phyloP scores from a whole-genome alignment of 345 rosid genomes.

The Lepidium didymum region DNA sequence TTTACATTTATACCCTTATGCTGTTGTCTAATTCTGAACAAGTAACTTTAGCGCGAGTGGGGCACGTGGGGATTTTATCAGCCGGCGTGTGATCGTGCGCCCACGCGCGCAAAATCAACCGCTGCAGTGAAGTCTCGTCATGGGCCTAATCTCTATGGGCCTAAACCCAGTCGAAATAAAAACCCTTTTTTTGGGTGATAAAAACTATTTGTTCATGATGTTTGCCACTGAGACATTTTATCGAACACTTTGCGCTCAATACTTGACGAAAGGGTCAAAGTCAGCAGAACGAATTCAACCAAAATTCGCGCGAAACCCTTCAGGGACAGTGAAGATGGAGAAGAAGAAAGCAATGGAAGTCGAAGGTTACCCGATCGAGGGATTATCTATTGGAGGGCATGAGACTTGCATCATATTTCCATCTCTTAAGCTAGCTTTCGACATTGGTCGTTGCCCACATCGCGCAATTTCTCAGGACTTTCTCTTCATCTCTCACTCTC shows the following conservation, averaged over 20 bases:
- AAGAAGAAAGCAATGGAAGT: constrained; percentile 37
- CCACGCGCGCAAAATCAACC: not conserved
- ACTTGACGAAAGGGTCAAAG: not conserved
- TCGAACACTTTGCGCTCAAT: constrained; percentile 22
- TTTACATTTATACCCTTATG: constrained; percentile 15
- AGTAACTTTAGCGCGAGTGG: too few species aligned
- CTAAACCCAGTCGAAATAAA: constrained; percentile 9
- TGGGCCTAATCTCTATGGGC: not conserved
- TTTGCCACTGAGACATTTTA: not conserved
- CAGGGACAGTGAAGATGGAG: not conserved
- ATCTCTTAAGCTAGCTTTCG: constrained; percentile 70
- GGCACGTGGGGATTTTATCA: not conserved
- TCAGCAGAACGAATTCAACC: not conserved
- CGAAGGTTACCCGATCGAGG: constrained; percentile 70
- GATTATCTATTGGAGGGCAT: constrained; percentile 88
- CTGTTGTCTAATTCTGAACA: too few species aligned
- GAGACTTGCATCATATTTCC: constrained; percentile 92
- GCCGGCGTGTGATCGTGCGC: not conserved
- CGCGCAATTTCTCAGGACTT: constrained; percentile 88
- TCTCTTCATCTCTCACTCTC: constrained; percentile 88
- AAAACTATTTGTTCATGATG: not conserved
- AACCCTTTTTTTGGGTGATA: too few species aligned
- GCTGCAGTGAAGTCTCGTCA: not conserved
- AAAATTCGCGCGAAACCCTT: not conserved
- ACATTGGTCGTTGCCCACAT: constrained; percentile 89